Evolutionary conservation across 1,139 yeast genomes (phyloP), one percentile per base, ranked within the genome.

Genomic region (Magnusiomyces fungicola): DNA sequence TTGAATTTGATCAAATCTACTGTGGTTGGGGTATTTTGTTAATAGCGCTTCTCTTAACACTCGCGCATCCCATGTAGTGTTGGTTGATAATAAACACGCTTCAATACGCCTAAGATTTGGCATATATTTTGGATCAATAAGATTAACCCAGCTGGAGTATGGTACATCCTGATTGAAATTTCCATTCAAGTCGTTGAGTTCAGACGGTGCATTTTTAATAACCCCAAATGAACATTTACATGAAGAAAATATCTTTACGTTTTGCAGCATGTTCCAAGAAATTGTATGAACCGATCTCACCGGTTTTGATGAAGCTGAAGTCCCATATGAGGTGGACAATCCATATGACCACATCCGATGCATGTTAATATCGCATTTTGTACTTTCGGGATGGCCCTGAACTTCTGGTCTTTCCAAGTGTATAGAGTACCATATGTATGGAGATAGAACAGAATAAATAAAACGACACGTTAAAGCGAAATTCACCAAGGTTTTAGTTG

Each of bases 391-490:
- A 32, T 32, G 36, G 16, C 16, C 16, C 36, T n/a, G 10, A 6
- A 32, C 16, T n/a, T 32, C 36, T 36, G 39, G 39, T n/a, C 19
- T 36, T 36, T 36, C 39, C 9, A 36, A 21, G 16, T 36, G 39
- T 6, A 36, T 24, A 19, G 39, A 36, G n/a, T 36, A 19, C 39
- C 39, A 36, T 6, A 36, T 22, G 24, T 18, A 18, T 3, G 39
- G 39, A 5, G 24, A 36, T 6, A 36, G 7, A 6, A 36, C 39
- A 6, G 7, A 16, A 19, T 36, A 19, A 12, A 36, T 21, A 6
- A 19, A 14, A 10, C 24, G 22, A n/a, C 24, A 36, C 6, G 39
- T 19, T 36, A 36, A 19, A 9, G 39, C 39, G n/a, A 36, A 36
- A 14, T 36, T 36, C 12, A 36, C 24, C 19, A 36, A 36, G 6